Evolutionary conservation across 1,284 basidiomycete species (phyloP).

Genomic region (Fomitiporia mediterranea): DNA sequence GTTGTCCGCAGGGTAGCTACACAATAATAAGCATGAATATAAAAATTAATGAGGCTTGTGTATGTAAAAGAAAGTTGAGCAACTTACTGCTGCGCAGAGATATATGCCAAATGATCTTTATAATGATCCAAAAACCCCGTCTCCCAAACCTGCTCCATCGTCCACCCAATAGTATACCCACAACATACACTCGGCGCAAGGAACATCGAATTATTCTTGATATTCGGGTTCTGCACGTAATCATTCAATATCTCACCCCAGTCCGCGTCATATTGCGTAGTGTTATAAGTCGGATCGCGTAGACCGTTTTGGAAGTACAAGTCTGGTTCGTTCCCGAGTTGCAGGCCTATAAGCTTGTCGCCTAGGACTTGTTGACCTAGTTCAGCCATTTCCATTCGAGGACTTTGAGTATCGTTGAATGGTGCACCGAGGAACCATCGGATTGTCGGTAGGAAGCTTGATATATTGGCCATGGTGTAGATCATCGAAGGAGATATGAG

Average conservation of each 20-base stretch:
- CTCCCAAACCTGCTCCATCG: slow-evolving; percentile 21
- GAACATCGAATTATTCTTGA: slow-evolving; percentile 24
- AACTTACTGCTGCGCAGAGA: slow-evolving; percentile 24
- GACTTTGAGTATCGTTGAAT: slow-evolving; percentile 16
- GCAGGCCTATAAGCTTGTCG: slow-evolving; percentile 31
- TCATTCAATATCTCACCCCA: slow-evolving; percentile 28
- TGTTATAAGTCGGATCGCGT: slow-evolving; percentile 26
- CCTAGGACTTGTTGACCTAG: slow-evolving; percentile 31
- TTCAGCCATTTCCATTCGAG: slow-evolving; percentile 8
- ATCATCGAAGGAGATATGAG: slow-evolving; percentile 14
- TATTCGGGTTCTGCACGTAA: slow-evolving; percentile 25
- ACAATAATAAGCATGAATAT: background rate
- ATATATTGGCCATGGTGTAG: slow-evolving; percentile 18
- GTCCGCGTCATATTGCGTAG: slow-evolving; percentile 33
- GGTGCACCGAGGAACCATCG: slow-evolving; percentile 20
- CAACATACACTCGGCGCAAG: slow-evolving; percentile 42
- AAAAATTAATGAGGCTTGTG: background rate
- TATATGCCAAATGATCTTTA: slow-evolving; percentile 19
- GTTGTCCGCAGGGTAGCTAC: slow-evolving; percentile 18
- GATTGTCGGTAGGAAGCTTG: background rate
- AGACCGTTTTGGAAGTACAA: slow-evolving; percentile 25
- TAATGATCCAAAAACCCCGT: slow-evolving; percentile 20
- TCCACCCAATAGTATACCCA: slow-evolving; percentile 25
- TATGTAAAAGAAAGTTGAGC: background rate
- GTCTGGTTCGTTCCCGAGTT: slow-evolving; percentile 41